Base-by-base conservation (phyloP, 345 rosid genomes). In the Angophora floribunda region DNA sequence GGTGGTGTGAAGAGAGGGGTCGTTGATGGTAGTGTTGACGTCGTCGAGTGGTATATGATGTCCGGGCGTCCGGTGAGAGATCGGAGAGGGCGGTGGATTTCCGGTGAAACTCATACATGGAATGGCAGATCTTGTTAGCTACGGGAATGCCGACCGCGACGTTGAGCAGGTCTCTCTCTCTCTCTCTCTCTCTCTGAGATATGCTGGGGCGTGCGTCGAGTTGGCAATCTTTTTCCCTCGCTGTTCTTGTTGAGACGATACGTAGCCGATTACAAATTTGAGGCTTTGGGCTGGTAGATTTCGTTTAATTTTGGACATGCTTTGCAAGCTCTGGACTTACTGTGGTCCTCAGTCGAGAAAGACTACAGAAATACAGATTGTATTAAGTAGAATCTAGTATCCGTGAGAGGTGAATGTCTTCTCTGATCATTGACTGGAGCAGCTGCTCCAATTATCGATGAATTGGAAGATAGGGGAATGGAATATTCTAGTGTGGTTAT, bases 81-180 rank as follows among this genome's bases (percentile, higher is more conserved):
- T 96, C 97, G 96, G 90, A 94, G 96, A 92, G 94, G 96, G 95
- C 90, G 96, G 91, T 90, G 94, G 92, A 89, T 89, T 92, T 93
- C 91, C 89, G 93, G 95, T 94, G 90, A 93, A 90, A 89, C 91
- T 90, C 87, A 95, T 98, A 93, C 96, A 97, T 97, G 99, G 99
- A 97, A 96, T 97, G 99, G 99, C 98, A 94, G 97, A 97, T 96
- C 98, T 95, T 95, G 94, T 92, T 96, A 93, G 96, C 95, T 95
- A 94, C 93, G 97, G 96, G 91, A 94, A 92, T 94, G 93, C 97
- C 91, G 94, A 92, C 70, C 98, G 98, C 86, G 96, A 96, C 92
- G 94, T 93, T 92, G 96, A 95, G 86, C 98, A 95, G 99, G 99
- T 94, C 89, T 88, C 86, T 65, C 86, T 80, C 52, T 85, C 53